Conservation (phyloP, 495 filamentous ascomycete species). For the Copromyces sp. region DNA sequence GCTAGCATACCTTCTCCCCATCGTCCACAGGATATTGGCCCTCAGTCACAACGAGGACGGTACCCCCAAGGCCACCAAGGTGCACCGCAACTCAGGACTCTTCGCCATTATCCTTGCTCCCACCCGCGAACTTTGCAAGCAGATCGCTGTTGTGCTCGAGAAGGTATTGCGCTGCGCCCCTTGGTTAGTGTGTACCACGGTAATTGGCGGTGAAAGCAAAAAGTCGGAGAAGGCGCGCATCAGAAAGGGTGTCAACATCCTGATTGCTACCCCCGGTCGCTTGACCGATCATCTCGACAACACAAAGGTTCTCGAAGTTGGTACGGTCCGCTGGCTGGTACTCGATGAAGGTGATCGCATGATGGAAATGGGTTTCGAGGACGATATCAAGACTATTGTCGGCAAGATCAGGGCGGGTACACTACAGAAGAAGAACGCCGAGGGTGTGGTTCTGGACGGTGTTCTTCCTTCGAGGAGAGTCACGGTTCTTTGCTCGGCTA, state of each 20-base stretch:
- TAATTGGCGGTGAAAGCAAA: constrained; percentile 95
- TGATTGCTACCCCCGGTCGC: constrained; percentile 88
- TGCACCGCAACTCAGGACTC: constrained; percentile 75
- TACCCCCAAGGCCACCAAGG: constrained; percentile 30
- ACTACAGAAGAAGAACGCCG: constrained; percentile 25
- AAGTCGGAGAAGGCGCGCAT: constrained; percentile 91
- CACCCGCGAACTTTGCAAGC: constrained; percentile 85
- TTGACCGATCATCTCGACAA: constrained; percentile 85
- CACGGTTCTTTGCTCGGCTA: constrained; percentile 91
- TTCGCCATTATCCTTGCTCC: constrained; percentile 89
- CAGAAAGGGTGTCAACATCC: constrained; percentile 86
- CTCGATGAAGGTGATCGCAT: constrained; percentile 92
- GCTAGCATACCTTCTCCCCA: constrained; percentile 81
- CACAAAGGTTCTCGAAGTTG: constrained; percentile 78
- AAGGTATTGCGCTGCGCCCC: constrained; percentile 68
- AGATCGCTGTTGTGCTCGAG: constrained; percentile 78
- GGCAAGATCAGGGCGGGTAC: constrained; percentile 54
- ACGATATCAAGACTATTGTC: constrained; percentile 72
- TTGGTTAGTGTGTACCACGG: constrained; percentile 85
- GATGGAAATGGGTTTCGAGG: constrained; percentile 95
- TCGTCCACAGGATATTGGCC: constrained; percentile 76
- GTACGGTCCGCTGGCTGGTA: constrained; percentile 84
- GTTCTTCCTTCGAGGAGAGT: constrained; percentile 62
- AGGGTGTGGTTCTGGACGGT: constrained; percentile 36
- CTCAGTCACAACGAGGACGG: constrained; percentile 49